phyloP scores from a whole-genome alignment of 1,284 basidiomycete genomes.

The Ustilago sp. region DNA sequence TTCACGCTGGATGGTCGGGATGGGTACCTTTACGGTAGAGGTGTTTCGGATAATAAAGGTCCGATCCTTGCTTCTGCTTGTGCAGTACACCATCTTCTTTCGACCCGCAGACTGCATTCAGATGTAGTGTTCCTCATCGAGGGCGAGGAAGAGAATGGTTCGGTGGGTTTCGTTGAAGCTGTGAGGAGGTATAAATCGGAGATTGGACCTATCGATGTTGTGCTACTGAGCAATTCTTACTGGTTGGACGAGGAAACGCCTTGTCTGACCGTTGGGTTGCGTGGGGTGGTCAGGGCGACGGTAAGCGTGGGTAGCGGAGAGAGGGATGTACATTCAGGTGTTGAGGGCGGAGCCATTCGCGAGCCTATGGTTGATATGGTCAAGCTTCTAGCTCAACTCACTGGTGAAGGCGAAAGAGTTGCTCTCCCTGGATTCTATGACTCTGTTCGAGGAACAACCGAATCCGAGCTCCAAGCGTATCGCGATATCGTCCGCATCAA shows the following conservation, averaged over 20 bases:
- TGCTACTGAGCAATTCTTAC: conserved; percentile 80
- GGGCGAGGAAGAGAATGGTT: conserved; percentile 95
- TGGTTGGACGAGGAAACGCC: conserved; percentile 96
- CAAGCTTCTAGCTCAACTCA: conserved; percentile 80
- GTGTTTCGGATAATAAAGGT: conserved; percentile 83
- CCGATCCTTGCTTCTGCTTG: conserved; percentile 91
- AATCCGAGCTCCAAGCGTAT: conserved; percentile 68
- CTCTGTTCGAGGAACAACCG: conserved; percentile 61
- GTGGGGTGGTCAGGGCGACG: conserved; percentile 88
- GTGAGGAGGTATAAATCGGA: conserved; percentile 78
- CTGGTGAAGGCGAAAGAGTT: conserved; percentile 74
- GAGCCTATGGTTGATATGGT: conserved; percentile 95
- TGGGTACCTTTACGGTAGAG: conserved; percentile 93
- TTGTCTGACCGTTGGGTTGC: conserved; percentile 92
- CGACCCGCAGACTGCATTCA: conserved; percentile 79
- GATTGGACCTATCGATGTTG: conserved; percentile 60
- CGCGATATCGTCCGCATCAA: conserved; percentile 53
- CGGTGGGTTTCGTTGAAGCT: conserved; percentile 82
- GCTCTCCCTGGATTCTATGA: conserved; percentile 86
- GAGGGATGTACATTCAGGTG: conserved; percentile 87
- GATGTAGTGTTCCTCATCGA: conserved; percentile 93
- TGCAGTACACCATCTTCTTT: conserved; percentile 84
- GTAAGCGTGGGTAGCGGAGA: conserved; percentile 75
- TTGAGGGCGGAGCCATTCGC: conserved; percentile 86
- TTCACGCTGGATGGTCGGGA: conserved; percentile 85